phyloP scores from a whole-genome alignment of 208 protist species.

The Lotmaria passim region DNA sequence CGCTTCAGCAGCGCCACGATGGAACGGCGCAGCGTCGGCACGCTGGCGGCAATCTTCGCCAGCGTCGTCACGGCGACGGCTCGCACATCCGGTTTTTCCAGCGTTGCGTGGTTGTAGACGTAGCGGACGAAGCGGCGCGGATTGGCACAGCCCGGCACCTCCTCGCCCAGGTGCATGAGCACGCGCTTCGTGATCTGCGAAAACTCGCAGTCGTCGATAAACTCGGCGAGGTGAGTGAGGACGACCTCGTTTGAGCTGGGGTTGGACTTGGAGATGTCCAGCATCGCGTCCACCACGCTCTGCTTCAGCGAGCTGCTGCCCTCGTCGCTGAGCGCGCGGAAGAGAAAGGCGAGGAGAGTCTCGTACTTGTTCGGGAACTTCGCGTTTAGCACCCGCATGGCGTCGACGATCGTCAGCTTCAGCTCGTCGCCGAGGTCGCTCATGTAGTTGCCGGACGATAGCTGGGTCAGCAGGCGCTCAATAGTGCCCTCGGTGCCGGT shows the following conservation, averaged over 20 bases:
- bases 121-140: constrained; percentile 94
- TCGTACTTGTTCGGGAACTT: constrained; percentile 96
- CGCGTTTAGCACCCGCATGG: constrained; percentile 93
- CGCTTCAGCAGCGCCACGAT: constrained; percentile 93
- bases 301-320: constrained; percentile 95
- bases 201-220: constrained; percentile 99
- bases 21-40: constrained; percentile 84
- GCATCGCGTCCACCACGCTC: constrained; percentile 96
- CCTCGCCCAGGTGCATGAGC: constrained; percentile 95
- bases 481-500: constrained; percentile 96
- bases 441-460: constrained; percentile 90
- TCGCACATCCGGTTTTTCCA: constrained; percentile 94
- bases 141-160: constrained; percentile 90
- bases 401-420: constrained; percentile 97
- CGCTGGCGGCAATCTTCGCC: constrained; percentile 95
- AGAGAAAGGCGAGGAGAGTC: constrained; percentile 92
- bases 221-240: constrained; percentile 97
- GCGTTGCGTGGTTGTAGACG: constrained; percentile 98
- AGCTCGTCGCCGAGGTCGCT: constrained; percentile 98
- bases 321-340: constrained; percentile 83
- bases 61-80: constrained; percentile 96
- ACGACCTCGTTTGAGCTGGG: constrained; percentile 91
- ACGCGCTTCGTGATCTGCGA: constrained; percentile 94
- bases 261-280: constrained; percentile 92
- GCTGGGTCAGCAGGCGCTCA: constrained; percentile 97